Evolutionary conservation across 345 rosid genomes (phyloP).

Genomic region (Jatropha curcas): DNA sequence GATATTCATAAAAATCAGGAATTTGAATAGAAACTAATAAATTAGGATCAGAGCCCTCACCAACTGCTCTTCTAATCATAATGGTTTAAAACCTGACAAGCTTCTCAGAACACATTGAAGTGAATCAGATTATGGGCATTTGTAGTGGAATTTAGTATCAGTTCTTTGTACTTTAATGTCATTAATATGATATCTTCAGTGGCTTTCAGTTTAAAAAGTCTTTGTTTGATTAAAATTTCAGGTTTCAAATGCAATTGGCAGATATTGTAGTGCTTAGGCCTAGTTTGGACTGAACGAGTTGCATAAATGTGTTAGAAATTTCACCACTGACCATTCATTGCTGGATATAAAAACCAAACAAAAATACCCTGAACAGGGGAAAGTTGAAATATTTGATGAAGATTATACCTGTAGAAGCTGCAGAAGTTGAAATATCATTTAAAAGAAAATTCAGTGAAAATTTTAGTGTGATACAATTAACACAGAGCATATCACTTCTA

Average conservation of each 20-base stretch:
- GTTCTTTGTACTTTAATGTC: background rate
- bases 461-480: background rate
- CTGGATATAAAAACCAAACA: background rate
- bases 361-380: background rate
- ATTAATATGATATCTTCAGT: background rate
- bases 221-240: background rate
- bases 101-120: background rate
- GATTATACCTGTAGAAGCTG: background rate
- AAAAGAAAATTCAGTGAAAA: too few species aligned
- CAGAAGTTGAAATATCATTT: too few species aligned
- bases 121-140: background rate
- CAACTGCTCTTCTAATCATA: too few species aligned
- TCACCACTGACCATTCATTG: background rate
- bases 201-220: background rate
- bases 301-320: background rate
- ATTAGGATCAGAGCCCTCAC: too few species aligned
- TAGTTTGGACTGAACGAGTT: background rate
- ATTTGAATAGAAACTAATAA: too few species aligned
- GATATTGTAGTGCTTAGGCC: background rate
- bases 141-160: background rate
- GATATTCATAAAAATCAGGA: too few species aligned
- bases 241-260: background rate
- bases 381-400: background rate
- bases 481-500: background rate
- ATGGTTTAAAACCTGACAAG: background rate